Conservation (phyloP, 306 rosid genomes). For the Lathyrus tuberosus region DNA sequence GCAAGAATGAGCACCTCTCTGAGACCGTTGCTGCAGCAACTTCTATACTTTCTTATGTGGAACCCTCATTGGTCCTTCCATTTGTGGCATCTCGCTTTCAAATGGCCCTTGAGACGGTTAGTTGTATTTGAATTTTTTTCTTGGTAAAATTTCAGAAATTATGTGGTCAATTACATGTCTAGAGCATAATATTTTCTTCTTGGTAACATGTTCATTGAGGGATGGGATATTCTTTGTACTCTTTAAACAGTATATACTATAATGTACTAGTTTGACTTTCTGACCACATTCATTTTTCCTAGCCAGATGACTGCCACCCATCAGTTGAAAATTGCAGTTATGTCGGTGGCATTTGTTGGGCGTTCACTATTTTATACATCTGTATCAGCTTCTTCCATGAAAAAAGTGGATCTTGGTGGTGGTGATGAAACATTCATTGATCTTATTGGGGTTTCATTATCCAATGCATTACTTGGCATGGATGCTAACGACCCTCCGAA, state of each 20-base stretch:
- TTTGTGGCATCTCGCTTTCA: constrained; percentile 97
- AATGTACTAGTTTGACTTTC: constrained; percentile 46
- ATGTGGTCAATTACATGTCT: constrained; percentile 25
- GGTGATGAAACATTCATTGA: constrained; percentile 63
- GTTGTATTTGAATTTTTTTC: constrained; percentile 47
- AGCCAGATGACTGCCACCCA: constrained; percentile 99
- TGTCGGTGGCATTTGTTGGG: constrained; percentile 95
- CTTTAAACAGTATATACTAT: constrained; percentile 28
- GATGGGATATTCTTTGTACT: constrained; percentile 34
- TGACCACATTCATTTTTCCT: constrained; percentile 53
- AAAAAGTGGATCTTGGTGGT: constrained; percentile 57
- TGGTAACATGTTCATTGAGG: constrained; percentile 30
- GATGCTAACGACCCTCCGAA: constrained; percentile 99
- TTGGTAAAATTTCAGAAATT: constrained; percentile 33
- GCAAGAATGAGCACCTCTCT: constrained; percentile 96
- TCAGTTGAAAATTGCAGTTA: constrained; percentile 96
- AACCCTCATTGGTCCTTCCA: constrained; percentile 90
- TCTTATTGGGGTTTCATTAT: constrained; percentile 88
- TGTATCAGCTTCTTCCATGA: constrained; percentile 59
- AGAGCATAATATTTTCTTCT: constrained; percentile 25
- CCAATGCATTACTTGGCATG: constrained; percentile 98
- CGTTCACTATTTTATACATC: constrained; percentile 87
- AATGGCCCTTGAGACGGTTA: constrained; percentile 99
- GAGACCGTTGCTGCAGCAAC: constrained; percentile 97
- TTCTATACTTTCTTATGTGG: constrained; percentile 90